Conservation (phyloP, 371 early-diverging fungal genomes). For the Mortierella sp. region DNA sequence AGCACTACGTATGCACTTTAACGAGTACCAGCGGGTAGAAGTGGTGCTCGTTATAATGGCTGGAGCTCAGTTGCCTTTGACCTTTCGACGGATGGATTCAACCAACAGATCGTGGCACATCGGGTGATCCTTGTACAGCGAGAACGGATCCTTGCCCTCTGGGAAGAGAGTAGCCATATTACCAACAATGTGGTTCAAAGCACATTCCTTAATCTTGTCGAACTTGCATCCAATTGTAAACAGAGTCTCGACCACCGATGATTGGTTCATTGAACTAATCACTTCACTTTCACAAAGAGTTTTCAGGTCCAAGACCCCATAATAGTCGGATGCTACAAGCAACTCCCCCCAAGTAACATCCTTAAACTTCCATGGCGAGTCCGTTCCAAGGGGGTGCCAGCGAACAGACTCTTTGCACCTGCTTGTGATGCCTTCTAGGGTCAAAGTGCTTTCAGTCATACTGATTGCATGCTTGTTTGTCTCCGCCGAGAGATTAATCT, state of each 20-base stretch:
- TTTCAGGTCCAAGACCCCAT: neutral
- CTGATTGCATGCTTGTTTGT: slow-evolving; percentile 1
- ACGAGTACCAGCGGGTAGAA: too few species aligned
- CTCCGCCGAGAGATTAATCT: slow-evolving; percentile 7
- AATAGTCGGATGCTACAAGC: slow-evolving; percentile 1
- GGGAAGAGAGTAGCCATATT: neutral
- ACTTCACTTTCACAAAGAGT: neutral
- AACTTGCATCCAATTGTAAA: slow-evolving; percentile 1
- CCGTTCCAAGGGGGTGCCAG: neutral
- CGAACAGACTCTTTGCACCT: neutral
- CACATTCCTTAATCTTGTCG: slow-evolving; percentile 3
- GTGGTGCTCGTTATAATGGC: too few species aligned
- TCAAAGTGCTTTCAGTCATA: neutral
- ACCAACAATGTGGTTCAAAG: slow-evolving; percentile 1
- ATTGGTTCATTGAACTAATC: neutral
- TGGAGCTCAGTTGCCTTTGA: neutral
- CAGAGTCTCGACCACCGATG: neutral
- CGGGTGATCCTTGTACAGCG: slow-evolving; percentile 11
- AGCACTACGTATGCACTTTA: too few species aligned
- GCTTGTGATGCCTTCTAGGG: neutral
- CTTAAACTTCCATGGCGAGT: neutral
- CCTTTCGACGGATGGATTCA: neutral
- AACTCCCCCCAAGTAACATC: slow-evolving; percentile 17
- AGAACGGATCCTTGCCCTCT: neutral
- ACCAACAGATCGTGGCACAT: neutral